Conservation (phyloP, 2,329 filamentous ascomycete species). For the Epichloe coenophiala region DNA sequence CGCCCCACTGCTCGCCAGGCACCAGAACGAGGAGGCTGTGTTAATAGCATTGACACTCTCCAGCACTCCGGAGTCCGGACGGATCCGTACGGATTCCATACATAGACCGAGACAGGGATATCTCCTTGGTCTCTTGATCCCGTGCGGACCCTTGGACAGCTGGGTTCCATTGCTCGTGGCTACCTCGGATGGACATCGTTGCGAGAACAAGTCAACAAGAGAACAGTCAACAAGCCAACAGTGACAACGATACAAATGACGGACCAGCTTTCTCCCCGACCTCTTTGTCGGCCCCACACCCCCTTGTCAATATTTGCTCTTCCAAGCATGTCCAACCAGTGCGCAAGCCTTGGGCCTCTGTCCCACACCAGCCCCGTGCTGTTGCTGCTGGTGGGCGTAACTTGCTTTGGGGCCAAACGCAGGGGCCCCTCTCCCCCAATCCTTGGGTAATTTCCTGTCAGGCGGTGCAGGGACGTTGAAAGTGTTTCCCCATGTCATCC, state of each 20-base stretch:
- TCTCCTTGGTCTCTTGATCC: neutral
- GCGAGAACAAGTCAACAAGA: neutral
- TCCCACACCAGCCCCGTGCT: slow-evolving; percentile 5
- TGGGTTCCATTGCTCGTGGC: neutral
- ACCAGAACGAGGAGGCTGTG: slow-evolving; percentile 1
- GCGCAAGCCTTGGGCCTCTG: slow-evolving; percentile 1
- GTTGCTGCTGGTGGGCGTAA: too few relatives aligned
- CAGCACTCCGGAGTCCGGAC: too few relatives aligned
- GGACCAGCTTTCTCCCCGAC: slow-evolving; percentile 1
- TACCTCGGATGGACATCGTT: neutral
- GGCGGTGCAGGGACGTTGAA: neutral
- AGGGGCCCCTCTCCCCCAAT: neutral
- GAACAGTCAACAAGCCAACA: neutral
- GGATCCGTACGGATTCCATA: too few relatives aligned
- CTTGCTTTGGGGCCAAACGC: too few relatives aligned
- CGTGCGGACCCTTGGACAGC: neutral
- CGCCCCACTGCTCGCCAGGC: slow-evolving; percentile 2
- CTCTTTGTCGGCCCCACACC: slow-evolving; percentile 1
- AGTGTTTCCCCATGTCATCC: too few relatives aligned
- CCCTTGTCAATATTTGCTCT: neutral
- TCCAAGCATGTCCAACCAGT: neutral
- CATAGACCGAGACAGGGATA: too few relatives aligned
- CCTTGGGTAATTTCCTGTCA: slow-evolving; percentile 6
- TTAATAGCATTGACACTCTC: too few relatives aligned
- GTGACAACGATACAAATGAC: neutral